Evolutionary conservation across 106 monocot genomes (phyloP), one percentile per base, ranked within the genome.

Genomic region (Posidonia australis): DNA sequence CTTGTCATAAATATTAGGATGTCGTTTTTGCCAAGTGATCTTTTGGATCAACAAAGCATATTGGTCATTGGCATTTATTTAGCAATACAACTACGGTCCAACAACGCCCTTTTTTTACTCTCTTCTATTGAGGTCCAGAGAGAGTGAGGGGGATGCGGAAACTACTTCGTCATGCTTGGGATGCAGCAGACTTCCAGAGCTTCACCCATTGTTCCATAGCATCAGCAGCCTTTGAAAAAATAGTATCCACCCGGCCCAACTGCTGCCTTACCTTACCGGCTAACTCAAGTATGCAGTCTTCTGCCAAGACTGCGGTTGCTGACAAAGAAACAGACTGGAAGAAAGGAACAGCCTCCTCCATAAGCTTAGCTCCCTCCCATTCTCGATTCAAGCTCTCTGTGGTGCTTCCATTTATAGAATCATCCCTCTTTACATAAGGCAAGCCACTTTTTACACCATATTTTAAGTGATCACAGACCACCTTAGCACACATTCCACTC

Each of bases 191-290:
- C 70, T 82, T 84, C 93, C 93, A 89, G 16, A 86, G 75, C 48
- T 74, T 76, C 28, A 86, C 69, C 93, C 93, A 89, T 59, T 80
- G 88, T 32, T 76, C 81, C 93, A 93, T 93, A 2, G 93, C 81
- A 76, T 83, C 76, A 7, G 89, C 93, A 24, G 81, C 79, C 5
- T 28, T 41, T 7, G 2, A 43, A 68, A 86, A 93, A 13, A 79
- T 70, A 0, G 69, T 51, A 75, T 84, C 77, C 13, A 71, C 46
- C 0, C 51, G 25, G 7, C 83, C 86, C 43, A 89, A 66, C 58
- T 46, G 44, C 42, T 68, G 81, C 62, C 70, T 79, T 44, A 89
- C 93, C 70, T 80, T 67, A 30, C 64, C 49, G 2, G 89, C 77
- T 6, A 93, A 64, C 61, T 79, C 72, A 30, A 71, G 27, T 9